A percentile compares a stretch with the other conserved stretches of the same genome.
phyloP scores from a whole-genome alignment of 2,329 filamentous ascomycete species.

The Alternaria sp. region DNA sequence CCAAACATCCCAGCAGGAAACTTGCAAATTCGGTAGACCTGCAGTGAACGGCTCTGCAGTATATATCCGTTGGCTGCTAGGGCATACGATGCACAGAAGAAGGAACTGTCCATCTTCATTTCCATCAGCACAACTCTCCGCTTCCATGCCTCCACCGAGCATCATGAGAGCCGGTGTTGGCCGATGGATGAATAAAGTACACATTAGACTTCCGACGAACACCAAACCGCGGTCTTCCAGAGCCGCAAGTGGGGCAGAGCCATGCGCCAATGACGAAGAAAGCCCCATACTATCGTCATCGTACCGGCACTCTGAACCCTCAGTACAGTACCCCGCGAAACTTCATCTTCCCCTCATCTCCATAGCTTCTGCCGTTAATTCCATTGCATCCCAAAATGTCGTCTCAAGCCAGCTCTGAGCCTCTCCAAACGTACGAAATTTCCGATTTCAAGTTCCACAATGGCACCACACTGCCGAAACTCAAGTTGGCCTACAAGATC shows the following conservation, averaged over 20 bases:
- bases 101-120: neutral
- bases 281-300: slow-evolving; percentile 7
- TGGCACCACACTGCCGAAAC: slow-evolving; percentile 18
- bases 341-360: neutral
- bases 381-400: slow-evolving; percentile 7
- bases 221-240: neutral
- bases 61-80: neutral
- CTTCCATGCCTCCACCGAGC: neutral
- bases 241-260: slow-evolving; percentile 8
- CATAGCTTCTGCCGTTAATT: neutral
- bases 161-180: neutral
- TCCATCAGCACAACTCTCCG: neutral
- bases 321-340: neutral
- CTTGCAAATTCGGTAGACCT: neutral
- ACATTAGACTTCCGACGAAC: neutral
- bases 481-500: slow-evolving; percentile 30
- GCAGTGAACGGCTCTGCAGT: neutral
- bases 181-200: neutral
- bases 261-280: slow-evolving; percentile 2
- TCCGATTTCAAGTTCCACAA: slow-evolving; percentile 27
- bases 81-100: neutral
- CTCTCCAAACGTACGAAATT: slow-evolving; percentile 20
- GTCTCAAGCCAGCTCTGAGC: slow-evolving; percentile 12
- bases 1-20: neutral
- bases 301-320: neutral